Base-by-base conservation (phyloP, 1,284 basidiomycete genomes). In the Leccinum subrobustum region DNA sequence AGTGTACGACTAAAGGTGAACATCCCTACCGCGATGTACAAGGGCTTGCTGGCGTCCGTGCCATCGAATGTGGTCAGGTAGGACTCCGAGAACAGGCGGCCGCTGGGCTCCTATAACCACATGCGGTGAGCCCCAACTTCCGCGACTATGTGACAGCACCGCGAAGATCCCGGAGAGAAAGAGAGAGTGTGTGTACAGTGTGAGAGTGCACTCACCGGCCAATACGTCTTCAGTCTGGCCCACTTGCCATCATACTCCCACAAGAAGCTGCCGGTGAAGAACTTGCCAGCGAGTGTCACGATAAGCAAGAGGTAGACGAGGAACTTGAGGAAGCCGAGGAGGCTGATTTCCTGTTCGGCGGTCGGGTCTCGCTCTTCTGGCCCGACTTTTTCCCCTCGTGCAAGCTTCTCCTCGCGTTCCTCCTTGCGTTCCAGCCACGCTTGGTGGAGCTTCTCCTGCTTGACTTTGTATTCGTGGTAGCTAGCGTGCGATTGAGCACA, bases 51-150 rank as follows among this genome's bases (percentile, higher is more conserved):
- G n/a, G 81, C 75, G 60, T 87, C 80, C 29, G 75, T 76, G 44
- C 96, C 96, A 73, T 96, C 91, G 75, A 85, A 95, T 63, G 82
- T 77, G 25, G 85, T 77, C 37, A 99, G 81, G 63, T 84, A 74
- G 1, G 76, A 70, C 69, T 92, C 90, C 47, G 91, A 91, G 74
- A 94, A 94, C 50, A 92, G 75, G 33, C 85, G 81, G 68, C 91
- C 83, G 64, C 82, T 80, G 56, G 78, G 73, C 83, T 88, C 69
- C 58, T 73, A 23, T 73, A 14, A 68, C 33, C 63, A 64, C 59
- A 23, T 37, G 53, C 6, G 20, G 44, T 47, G 44, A 47, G 44
- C 44, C 11, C 44, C 6, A 23, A 47, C 44, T 47, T 47, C 44
- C 44, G 44, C 44, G 44, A 47, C 44, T 23, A 23, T 14, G 20